Base-by-base conservation (phyloP, 805 yeast genomes). In the Saccharomycopsis schoenii region DNA sequence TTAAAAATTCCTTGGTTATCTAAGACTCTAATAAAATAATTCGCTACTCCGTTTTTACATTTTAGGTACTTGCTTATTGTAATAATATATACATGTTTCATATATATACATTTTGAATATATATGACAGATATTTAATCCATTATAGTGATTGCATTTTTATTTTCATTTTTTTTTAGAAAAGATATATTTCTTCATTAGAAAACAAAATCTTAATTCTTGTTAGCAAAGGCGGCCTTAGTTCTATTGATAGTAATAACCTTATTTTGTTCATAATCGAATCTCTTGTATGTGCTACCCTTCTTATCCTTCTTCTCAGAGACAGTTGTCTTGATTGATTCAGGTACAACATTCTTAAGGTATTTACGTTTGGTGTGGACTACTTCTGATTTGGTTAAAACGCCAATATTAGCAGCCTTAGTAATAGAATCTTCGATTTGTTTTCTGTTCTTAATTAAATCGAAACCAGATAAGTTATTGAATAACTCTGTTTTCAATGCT, bases 231-330 rank as follows among this genome's bases (percentile, higher is more conserved):
- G 84, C 83, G 37, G 75, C 79, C 66, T 77, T 80, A 37, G 82
- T 74, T 72, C 87, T 81, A 60, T 80, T 76, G 62, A 85, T 74
- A 6, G 77, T 73, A 63, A 82, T 84, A 43, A 85, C 76, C 62
- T 71, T 75, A 65, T 82, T 76, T 55, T 77, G 77, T 24, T 73
- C 77, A 60, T 83, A 81, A 70, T 89, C 84, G 80, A 85, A 89
- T 61, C 84, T 79, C 66, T 80, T 80, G 55, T 59, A 60, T 60
- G 80, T 75, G 14, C 80, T 75, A 19, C 81, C 77, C 25, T 79
- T 77, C 47, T 74, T 60, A 68, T 76, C 62, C 50, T 69, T 65
- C 60, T 61, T 57, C 68, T 69, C 63, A 68, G 68, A 68, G 14
- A 77, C 66, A 21, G 79, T 79, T 6, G 52, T 11, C 24, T 47